Evolutionary conservation across 345 rosid species (phyloP).

Genomic region (Acer saccharum): DNA sequence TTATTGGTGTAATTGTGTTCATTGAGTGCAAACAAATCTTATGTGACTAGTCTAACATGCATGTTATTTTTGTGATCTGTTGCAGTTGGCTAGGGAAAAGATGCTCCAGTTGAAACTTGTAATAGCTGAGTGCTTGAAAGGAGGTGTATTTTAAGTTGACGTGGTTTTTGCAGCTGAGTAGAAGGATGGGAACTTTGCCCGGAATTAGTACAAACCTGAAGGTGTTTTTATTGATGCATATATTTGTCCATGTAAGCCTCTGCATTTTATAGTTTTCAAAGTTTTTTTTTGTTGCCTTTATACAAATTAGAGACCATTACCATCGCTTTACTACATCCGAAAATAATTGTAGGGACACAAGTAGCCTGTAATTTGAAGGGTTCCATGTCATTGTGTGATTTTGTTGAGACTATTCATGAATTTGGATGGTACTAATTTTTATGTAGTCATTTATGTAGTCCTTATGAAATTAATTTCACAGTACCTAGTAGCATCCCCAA

Average conservation of each 20-base stretch:
- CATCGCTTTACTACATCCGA: not conserved
- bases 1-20: not conserved
- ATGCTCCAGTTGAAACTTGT: conserved; percentile 63
- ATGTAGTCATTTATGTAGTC: not conserved
- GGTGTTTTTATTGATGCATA: not conserved
- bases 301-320: not conserved
- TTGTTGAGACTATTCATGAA: not conserved
- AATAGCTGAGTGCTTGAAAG: conserved; percentile 59
- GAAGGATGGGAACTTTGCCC: not conserved
- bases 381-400: not conserved
- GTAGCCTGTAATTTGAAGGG: not conserved
- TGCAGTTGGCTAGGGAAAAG: conserved; percentile 73
- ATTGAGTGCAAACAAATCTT: not conserved
- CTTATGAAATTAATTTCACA: too few relatives aligned
- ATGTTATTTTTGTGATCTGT: conserved; percentile 21
- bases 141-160: conserved; percentile 36
- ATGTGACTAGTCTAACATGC: not conserved
- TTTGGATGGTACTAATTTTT: not conserved
- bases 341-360: not conserved
- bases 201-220: not conserved
- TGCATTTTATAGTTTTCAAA: not conserved
- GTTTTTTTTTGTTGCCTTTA: not conserved
- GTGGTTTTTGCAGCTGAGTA: conserved; percentile 4
- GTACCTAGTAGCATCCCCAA: too few relatives aligned
- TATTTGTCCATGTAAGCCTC: not conserved